phyloP scores from a whole-genome alignment of 345 rosid genomes.

The Clausena lansium region DNA sequence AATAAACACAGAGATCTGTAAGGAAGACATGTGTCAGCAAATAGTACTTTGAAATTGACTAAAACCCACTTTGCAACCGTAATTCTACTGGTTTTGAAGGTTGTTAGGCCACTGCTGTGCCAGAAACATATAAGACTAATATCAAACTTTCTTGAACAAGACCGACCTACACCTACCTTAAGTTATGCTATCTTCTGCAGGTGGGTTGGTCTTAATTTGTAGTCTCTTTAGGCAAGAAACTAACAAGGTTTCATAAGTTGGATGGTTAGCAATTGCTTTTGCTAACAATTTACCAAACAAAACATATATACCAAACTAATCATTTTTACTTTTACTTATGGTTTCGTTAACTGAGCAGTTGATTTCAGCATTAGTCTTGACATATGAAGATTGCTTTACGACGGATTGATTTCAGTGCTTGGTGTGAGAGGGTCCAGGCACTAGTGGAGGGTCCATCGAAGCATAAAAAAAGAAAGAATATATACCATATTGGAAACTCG shows the following conservation, averaged over 20 bases:
- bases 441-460: conserved; percentile 44
- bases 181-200: background rate
- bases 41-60: conserved; percentile 4
- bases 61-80: conserved; percentile 4
- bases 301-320: conserved; percentile 11
- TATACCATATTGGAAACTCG: conserved; percentile 26
- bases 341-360: conserved; percentile 4
- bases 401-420: conserved; percentile 25
- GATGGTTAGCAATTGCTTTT: background rate
- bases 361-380: background rate
- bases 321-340: conserved; percentile 9
- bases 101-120: conserved; percentile 19
- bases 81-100: background rate
- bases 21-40: background rate
- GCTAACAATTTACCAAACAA: conserved; percentile 10
- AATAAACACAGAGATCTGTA: background rate
- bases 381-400: conserved; percentile 15
- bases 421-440: conserved; percentile 37
- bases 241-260: background rate
- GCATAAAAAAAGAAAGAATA: conserved; percentile 32
- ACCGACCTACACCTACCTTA: background rate
- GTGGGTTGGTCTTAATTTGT: background rate
- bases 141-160: conserved; percentile 7
- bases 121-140: conserved; percentile 12
- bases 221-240: background rate